Base-by-base conservation (phyloP, 345 rosid genomes). In the Aquilaria yunnanensis region DNA sequence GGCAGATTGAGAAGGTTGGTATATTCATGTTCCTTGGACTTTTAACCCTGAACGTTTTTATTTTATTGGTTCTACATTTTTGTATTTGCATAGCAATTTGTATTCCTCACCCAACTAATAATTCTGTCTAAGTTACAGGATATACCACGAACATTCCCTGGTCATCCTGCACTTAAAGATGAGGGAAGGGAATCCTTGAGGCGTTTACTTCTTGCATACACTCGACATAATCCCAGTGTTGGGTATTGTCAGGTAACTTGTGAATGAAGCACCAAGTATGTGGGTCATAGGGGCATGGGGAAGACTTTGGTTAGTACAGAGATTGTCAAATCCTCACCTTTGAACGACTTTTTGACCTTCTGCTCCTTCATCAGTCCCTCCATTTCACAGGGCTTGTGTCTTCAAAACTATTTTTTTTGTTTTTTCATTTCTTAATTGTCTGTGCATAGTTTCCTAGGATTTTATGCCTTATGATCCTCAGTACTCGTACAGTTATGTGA, bases 1-100 rank as follows among this genome's bases (percentile, higher is more conserved):
- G 77, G 75, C 97, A 90, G 81, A 94, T 94, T 83, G 97, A 94
- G 87, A 90, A 94, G 99, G 99, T 90, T 83, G 63, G 74, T 81
- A 77, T 75, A 79, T 74, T 81, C 83, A 78, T 78, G 70, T 51
- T 53, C 77, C 67, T 77, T 77, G 79, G 76, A 70, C 68, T 85
- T 37, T 80, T 80, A 65, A 67, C 65, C 47, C 77, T 81, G 78
- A 76, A 41, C 80, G 71, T 80, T 83, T 83, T 80, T 77, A 80
- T 74, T 85, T 77, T 54, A 81, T 68, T 75, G 75, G 78, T 78
- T 76, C 75, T 70, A 70, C 73, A 75, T 75, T 75, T 69, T 82
- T 67, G 71, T 47, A 70, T 72, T 79, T 61, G 54, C 50, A 47
- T 70, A 70, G 64, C 60, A 23, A 70, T 45, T 41, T 49, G 61